Base-by-base conservation (phyloP, 148 eudicot species). In the Chenopodium album region DNA sequence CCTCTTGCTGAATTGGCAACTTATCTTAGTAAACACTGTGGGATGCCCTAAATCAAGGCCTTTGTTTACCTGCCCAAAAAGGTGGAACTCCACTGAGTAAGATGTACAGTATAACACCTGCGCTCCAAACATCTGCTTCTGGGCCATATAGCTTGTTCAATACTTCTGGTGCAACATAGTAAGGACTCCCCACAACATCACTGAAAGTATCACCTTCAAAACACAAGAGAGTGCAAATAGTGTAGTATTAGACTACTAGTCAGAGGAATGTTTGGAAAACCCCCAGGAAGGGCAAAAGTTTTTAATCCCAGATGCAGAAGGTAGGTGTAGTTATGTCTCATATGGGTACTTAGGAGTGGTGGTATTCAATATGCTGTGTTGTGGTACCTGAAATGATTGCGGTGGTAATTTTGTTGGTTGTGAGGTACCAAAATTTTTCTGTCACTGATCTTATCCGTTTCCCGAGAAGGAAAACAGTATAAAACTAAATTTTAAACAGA, bases 91-190 rank as follows among this genome's bases (percentile, higher is more conserved):
- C 96, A 66, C 89, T 63, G 32, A 92, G 87, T 83, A 92, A 84
- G 76, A 92, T 92, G 88, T 92, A 92, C 26, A 92, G 78, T 12
- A 92, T 92, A 56, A 92, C 97, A 71, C 97, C 97, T 59, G 94
- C 97, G 85, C 97, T 92, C 97, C 97, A 92, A 46, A 92, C 94
- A 85, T 92, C 97, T 60, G 88, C 87, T 88, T 91, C 97, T 74
- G 90, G 94, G 50, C 97, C 97, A 62, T 92, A 92, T 47, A 81
- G 86, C 82, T 92, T 91, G 73, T 78, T 86, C 82, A 92, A 71
- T 31, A 92, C 94, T 83, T 92, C 97, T 73, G 97, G 97, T 19
- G 97, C 97, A 69, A 92, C 91, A 76, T 92, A 92, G 85, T 85
- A 92, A 6, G 97, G 91, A 84, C 97, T 92, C 66, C 97, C 97